Evolutionary conservation across 345 rosid species (phyloP), one percentile per base, ranked within the genome.

Genomic region (Dipteronia dyeriana): DNA sequence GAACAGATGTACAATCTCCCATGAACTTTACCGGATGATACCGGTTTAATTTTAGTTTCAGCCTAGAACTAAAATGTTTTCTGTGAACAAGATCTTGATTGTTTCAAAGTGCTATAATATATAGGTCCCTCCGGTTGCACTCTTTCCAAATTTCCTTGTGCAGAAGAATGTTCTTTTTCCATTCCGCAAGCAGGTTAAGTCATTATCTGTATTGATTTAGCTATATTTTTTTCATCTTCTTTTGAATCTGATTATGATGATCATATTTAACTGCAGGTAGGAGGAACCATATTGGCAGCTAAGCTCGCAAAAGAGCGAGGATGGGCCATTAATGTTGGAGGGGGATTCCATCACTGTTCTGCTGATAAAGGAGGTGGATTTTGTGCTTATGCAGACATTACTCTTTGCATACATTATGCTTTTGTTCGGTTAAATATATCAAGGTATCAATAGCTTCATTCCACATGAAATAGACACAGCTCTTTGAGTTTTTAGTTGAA

Each of bases 311-410:
- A 79, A 76, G 95, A 95, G 78, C 92, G 79, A 77, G 97, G 97
- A 78, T 95, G 99, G 98, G 97, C 99, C 39, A 89, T 95, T 69
- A 95, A 95, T 80, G 81, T 95, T 9, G 99, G 99, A 67, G 99
- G 98, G 80, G 99, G 99, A 74, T 95, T 95, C 81, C 99, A 95
- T 90, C 99, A 95, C 80, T 95, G 98, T 82, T 90, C 86, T 77
- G 87, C 91, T 3, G 88, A 81, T 73, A 87, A 78, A 68, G 98
- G 99, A 81, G 94, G 97, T 22, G 98, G 99, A 67, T 95, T 95
- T 83, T 92, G 98, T 86, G 97, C 87, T 73, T 95, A 89, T 49
- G 99, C 98, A 38, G 99, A 95, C 82, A 92, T 95, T 67, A 86
- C 98, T 19, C 97, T 93, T 38, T 91, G 97, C 89, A 87, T 91